A percentile compares a stretch with the other conserved stretches of the same genome.
These are phyloP conservation scores for Thozetella sp. DNA, from an alignment of 495 filamentous ascomycete species.

Conservation along the genomic window DNA sequence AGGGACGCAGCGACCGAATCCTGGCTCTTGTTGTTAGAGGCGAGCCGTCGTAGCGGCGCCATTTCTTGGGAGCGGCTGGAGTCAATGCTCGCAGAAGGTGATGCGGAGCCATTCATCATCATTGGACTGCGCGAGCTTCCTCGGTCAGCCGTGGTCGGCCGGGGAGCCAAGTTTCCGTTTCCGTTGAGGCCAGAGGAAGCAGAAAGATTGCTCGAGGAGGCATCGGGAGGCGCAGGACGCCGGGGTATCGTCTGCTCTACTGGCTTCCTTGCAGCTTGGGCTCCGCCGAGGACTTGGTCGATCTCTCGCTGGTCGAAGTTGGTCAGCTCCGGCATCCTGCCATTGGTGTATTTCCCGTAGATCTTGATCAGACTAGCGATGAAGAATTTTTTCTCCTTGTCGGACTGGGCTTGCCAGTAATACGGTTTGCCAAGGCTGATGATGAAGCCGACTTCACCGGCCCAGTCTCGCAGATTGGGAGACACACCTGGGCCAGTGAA, in stretches of 20 bases:
- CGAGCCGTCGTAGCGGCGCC: slow-evolving; percentile 44
- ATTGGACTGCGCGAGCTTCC: slow-evolving; percentile 31
- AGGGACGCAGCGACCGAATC: slow-evolving; percentile 52
- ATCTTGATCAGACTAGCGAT: slow-evolving; percentile 94
- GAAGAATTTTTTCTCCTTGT: slow-evolving; percentile 98
- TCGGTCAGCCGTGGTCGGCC: slow-evolving; percentile 12
- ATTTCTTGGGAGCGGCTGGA: slow-evolving; percentile 40
- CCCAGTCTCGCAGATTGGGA: slow-evolving; percentile 73
- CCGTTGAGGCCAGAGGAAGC: slow-evolving; percentile 26
- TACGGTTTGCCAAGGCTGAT: slow-evolving; percentile 92
- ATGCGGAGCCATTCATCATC: slow-evolving; percentile 35
- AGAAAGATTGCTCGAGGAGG: slow-evolving; percentile 24
- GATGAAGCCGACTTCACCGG: slow-evolving; percentile 79
- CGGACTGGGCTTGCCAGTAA: slow-evolving; percentile 90
- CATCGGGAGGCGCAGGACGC: slow-evolving; percentile 30
- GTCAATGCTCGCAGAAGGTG: slow-evolving; percentile 46
- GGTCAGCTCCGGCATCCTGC: slow-evolving; percentile 73
- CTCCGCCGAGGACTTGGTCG: slow-evolving; percentile 64
- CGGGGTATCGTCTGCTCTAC: slow-evolving; percentile 21
- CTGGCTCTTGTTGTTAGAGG: slow-evolving; percentile 54
- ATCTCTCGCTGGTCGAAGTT: slow-evolving; percentile 83
- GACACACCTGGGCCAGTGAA: slow-evolving; percentile 65
- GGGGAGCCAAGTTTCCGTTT: slow-evolving; percentile 9
- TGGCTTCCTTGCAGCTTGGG: slow-evolving; percentile 20
- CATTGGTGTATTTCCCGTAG: slow-evolving; percentile 92